Conservation (phyloP, 257 asterid species). For the Oldenlandia corymbosa region DNA sequence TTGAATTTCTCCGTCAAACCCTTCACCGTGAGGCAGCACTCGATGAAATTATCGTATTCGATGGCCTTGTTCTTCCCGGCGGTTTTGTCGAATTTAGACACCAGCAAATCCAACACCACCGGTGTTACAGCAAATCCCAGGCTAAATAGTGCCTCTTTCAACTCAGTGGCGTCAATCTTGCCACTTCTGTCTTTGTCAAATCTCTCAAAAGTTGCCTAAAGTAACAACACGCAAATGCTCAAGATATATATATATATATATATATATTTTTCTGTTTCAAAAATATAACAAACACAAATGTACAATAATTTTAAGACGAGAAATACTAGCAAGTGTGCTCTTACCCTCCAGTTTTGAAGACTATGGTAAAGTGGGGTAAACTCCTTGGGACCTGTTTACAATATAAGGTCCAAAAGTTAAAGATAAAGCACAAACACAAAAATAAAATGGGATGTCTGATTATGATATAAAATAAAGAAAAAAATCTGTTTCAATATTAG, state of each 20-base stretch:
- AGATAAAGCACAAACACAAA: no score
- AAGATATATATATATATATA: no score
- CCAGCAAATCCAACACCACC: conserved; percentile 59
- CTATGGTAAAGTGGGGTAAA: conserved; percentile 73
- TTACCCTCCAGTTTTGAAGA: conserved; percentile 94
- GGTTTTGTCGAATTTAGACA: conserved; percentile 80
- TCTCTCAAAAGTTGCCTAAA: conserved; percentile 74
- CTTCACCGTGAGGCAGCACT: conserved; percentile 99
- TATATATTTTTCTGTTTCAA: no score
- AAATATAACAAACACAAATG: conserved; percentile 8
- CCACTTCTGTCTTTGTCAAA: conserved; percentile 88
- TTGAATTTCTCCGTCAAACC: conserved; percentile 93
- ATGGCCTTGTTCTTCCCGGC: conserved; percentile 80
- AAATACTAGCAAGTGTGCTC: not conserved
- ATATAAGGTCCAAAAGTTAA: not conserved
- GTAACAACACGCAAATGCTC: conserved; percentile 2
- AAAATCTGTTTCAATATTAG: no score
- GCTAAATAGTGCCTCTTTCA: conserved; percentile 83
- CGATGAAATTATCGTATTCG: conserved; percentile 93
- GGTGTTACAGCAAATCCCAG: conserved; percentile 80
- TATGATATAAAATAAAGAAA: not conserved
- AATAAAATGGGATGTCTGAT: no score
- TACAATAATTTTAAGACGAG: not conserved
- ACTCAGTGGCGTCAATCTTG: conserved; percentile 66
- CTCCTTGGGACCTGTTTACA: conserved; percentile 80